phyloP scores from a whole-genome alignment of 2,329 filamentous ascomycete species.

The Aphanocladium album region DNA sequence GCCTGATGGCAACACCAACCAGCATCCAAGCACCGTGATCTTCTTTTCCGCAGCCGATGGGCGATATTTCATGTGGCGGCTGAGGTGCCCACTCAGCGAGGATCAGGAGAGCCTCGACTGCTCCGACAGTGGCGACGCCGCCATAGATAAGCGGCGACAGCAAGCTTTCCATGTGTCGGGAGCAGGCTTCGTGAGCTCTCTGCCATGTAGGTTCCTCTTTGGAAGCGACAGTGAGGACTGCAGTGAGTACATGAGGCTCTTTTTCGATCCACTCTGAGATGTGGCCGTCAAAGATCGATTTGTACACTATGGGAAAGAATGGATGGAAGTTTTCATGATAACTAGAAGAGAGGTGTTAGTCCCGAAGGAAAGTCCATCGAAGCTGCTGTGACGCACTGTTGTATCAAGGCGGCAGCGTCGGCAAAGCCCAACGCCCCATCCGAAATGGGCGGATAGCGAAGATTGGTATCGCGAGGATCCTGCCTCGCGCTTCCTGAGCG shows the following conservation, averaged over 20 bases:
- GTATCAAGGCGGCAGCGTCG: slow-evolving; percentile 22
- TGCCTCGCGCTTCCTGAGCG: slow-evolving; percentile 12
- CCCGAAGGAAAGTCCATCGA: neutral
- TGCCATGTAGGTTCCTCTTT: slow-evolving; percentile 64
- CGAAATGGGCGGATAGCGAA: slow-evolving; percentile 28
- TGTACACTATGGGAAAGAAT: slow-evolving; percentile 64
- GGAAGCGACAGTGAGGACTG: slow-evolving; percentile 65
- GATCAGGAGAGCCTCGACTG: slow-evolving; percentile 64
- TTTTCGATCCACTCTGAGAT: slow-evolving; percentile 52
- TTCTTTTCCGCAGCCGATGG: slow-evolving; percentile 66
- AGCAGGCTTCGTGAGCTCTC: slow-evolving; percentile 59
- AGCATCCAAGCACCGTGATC: slow-evolving; percentile 75
- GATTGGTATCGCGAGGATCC: slow-evolving; percentile 2
- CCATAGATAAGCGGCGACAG: slow-evolving; percentile 63
- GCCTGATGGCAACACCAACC: slow-evolving; percentile 62
- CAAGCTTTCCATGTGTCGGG: slow-evolving; percentile 64
- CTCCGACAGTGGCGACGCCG: slow-evolving; percentile 62
- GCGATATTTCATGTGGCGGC: slow-evolving; percentile 54
- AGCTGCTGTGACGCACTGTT: slow-evolving; percentile 20
- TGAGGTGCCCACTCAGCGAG: slow-evolving; percentile 71
- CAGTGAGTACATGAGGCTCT: slow-evolving; percentile 64
- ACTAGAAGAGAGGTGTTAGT: slow-evolving; percentile 26
- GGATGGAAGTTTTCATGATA: slow-evolving; percentile 64
- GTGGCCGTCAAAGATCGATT: slow-evolving; percentile 49
- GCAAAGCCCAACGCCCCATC: slow-evolving; percentile 25